Conservation (phyloP, 345 rosid species). For the Syzygium jambos region DNA sequence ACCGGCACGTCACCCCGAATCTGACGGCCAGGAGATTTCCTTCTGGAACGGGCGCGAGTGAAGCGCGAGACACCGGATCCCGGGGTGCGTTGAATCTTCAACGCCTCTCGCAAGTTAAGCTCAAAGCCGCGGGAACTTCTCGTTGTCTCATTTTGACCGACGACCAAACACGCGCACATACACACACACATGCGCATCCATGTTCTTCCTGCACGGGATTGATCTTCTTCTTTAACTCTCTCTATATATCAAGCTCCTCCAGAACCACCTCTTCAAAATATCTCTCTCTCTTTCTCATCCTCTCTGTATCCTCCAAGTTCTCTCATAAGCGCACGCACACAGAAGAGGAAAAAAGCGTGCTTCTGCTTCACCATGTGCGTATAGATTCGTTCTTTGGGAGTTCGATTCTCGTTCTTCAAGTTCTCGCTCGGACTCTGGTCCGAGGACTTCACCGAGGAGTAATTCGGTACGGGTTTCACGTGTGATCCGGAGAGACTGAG, state of each 20-base stretch:
- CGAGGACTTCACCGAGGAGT: not conserved
- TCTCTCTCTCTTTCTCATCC: not conserved
- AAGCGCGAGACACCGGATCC: not conserved
- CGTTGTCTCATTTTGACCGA: conserved; percentile 5
- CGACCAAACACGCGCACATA: not conserved
- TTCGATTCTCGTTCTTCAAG: not conserved
- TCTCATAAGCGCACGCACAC: not conserved
- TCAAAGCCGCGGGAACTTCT: not conserved
- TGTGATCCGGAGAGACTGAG: not conserved
- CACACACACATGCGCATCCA: not conserved
- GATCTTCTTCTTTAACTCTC: not conserved
- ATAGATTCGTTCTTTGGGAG: not conserved
- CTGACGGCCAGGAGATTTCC: not conserved
- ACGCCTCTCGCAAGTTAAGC: too few species aligned
- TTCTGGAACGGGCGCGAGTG: not conserved
- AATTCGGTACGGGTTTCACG: not conserved
- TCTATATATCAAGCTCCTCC: not conserved
- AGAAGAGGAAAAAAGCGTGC: not conserved
- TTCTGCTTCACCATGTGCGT: not conserved
- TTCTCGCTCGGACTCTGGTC: not conserved
- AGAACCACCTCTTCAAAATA: not conserved
- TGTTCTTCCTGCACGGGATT: not conserved
- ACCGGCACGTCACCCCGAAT: not conserved
- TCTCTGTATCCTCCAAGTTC: not conserved
- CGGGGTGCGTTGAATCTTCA: not conserved